Evolutionary conservation across 331 rosid species (phyloP).

Genomic region (Acacia concinna): DNA sequence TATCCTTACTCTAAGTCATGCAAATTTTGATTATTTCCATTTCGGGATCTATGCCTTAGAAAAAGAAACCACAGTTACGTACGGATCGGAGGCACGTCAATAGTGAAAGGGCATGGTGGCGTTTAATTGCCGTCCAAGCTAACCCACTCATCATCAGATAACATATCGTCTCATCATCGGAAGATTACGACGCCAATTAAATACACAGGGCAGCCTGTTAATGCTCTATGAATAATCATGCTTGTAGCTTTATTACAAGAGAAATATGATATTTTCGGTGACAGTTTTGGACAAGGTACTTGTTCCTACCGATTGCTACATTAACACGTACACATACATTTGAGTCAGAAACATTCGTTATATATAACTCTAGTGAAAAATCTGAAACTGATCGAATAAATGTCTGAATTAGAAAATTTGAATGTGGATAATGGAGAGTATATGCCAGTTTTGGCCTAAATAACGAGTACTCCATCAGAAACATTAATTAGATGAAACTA

Average conservation of each 20-base stretch:
- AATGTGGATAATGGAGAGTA: conserved; percentile 18
- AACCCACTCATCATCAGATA: not conserved
- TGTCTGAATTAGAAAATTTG: not conserved
- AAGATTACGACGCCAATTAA: not conserved
- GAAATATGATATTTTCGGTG: too few relatives aligned
- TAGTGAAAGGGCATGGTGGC: too few relatives aligned
- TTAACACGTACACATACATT: too few relatives aligned
- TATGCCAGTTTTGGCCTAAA: conserved; percentile 24
- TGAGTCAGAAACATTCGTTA: not conserved
- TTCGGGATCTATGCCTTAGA: not conserved
- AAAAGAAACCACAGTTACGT: too few relatives aligned
- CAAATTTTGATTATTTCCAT: not conserved
- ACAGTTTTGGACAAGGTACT: not conserved
- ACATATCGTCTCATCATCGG: not conserved
- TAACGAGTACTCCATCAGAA: not conserved
- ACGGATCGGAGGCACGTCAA: not conserved
- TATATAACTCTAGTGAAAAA: not conserved
- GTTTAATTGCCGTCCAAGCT: not conserved
- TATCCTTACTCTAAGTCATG: conserved; percentile 26
- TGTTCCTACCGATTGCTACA: not conserved
- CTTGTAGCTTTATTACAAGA: too few relatives aligned
- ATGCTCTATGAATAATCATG: not conserved
- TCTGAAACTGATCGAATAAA: too few relatives aligned
- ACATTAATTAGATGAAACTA: conserved; percentile 5
- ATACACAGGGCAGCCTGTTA: not conserved